Conservation (phyloP, 306 rosid species). For the Ormosia emarginata region DNA sequence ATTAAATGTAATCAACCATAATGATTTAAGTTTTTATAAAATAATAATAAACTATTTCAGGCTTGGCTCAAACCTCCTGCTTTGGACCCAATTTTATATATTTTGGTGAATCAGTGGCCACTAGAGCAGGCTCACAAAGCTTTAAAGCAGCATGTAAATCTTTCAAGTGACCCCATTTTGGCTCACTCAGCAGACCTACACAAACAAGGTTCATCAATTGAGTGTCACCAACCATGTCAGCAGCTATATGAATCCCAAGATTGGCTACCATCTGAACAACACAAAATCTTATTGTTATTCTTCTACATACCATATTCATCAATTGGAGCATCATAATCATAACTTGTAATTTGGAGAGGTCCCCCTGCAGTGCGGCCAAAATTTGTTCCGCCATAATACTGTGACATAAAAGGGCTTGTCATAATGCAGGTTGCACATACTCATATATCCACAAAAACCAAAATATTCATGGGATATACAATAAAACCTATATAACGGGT, state of each 20-base stretch:
- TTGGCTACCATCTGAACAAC: constrained; percentile 2
- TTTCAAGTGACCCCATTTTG: constrained; percentile 98
- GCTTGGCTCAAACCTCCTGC: constrained; percentile 74
- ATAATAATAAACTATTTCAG: not conserved
- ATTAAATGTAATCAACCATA: not conserved
- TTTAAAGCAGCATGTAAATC: constrained; percentile 89
- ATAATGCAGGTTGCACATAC: constrained; percentile 24
- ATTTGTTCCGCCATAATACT: constrained; percentile 98
- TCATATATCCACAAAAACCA: constrained; percentile 2
- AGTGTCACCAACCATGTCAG: constrained; percentile 11
- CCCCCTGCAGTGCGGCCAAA: constrained; percentile 98
- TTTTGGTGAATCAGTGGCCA: constrained; percentile 67
- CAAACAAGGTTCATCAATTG: constrained; percentile 13
- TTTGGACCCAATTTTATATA: constrained; percentile 83
- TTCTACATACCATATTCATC: constrained; percentile 83
- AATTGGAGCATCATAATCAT: constrained; percentile 97
- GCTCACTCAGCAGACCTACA: constrained; percentile 79
- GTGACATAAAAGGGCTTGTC: constrained; percentile 38
- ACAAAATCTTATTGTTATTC: not conserved
- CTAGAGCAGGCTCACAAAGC: constrained; percentile 94
- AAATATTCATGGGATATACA: not conserved
- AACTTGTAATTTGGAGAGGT: constrained; percentile 90
- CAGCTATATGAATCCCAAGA: constrained; percentile 15
- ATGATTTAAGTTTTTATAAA: not conserved
- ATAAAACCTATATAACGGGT: constrained; percentile 1